Percentiles rank a stretch among this genome's conserved stretches.
phyloP scores from a whole-genome alignment of 139 green algal genomes.

The Haematococcus lacustris region DNA sequence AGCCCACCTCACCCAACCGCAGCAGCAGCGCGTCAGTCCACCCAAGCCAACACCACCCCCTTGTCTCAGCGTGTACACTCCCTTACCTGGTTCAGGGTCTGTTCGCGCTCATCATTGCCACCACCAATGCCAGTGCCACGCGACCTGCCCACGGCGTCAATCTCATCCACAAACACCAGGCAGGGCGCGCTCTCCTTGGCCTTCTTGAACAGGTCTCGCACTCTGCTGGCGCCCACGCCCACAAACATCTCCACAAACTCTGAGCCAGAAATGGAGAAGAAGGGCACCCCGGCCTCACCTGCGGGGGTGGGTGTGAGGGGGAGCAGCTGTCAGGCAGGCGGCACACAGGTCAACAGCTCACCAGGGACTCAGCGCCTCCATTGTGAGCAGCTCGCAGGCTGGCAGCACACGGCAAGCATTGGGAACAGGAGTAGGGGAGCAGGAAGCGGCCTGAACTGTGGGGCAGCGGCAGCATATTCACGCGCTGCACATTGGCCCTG shows the following conservation, averaged over 20 bases:
- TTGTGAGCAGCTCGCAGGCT: too few species aligned
- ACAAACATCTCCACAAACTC: conserved; percentile 99
- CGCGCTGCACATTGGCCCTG: too few species aligned
- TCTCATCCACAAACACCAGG: conserved; percentile 99
- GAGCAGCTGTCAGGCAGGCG: neutral
- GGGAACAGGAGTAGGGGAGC: too few species aligned
- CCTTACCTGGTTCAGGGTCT: conserved; percentile 96
- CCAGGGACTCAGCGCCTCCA: too few species aligned
- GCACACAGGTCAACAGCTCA: too few species aligned
- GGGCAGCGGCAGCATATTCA: too few species aligned
- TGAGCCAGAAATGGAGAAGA: conserved; percentile 94
- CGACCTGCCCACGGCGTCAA: conserved; percentile 94
- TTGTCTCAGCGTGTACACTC: too few species aligned
- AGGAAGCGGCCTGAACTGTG: too few species aligned
- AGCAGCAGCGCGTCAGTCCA: too few species aligned
- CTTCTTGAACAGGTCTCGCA: conserved; percentile 98
- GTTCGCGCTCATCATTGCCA: conserved; percentile 98
- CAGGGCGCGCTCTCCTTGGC: conserved; percentile 86
- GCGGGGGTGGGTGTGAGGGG: neutral
- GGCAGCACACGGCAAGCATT: too few species aligned
- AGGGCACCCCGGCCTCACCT: conserved; percentile 91
- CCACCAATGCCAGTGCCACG: conserved; percentile 95
- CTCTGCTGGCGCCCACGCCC: conserved; percentile 91
- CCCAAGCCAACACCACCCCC: too few species aligned
- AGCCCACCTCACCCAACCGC: too few species aligned